Base-by-base conservation (phyloP, 78 protist species). In the Protostelium mycophagum region DNA sequence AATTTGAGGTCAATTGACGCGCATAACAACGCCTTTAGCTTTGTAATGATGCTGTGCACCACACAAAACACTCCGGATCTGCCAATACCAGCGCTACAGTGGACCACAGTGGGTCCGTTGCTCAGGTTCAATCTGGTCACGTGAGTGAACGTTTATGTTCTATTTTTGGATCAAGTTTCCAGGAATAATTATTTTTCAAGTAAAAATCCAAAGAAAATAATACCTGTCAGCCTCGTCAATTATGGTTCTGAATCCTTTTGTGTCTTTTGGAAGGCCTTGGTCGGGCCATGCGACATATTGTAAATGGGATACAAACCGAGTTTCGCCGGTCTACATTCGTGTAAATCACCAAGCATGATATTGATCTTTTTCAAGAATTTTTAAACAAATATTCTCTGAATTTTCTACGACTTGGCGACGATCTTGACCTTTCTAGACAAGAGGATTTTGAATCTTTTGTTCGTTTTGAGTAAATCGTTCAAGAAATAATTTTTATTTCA, bases 271-370 rank as follows among this genome's bases (percentile, higher is more conserved):
- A 25, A 90, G 88, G 83, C 94, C 94, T 31, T 91, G 91, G 83
- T 96, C 97, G 31, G 96, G 97, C 97, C 97, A 96, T 23, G 93
- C 96, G 38, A 92, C 90, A 85, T 96, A 96, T 91, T 96, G 97
- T 37, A 89, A 94, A 35, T 91, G 94, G 23, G 88, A 87, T 5
- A 94, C 83, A 31, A 83, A 28, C 36, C 96, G 63, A 9, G 86
- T 37, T 0, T 88, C 85, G 25, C 83, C 83, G 0, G 37, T 38
- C 37, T 86, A 9, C 38, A 63, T 10, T 51, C 1, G n/a, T 16
- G 73, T 51, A 5, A 51, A 51, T 51, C 16, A 25, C 16, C 73
- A 5, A 16, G 73, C 73, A 16, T 25, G 73, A 16, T n/a, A n/a
- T n/a, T n/a, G n/a, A n/a, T n/a, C n/a, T n/a, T n/a, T n/a, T n/a